These are phyloP conservation scores for Cyclotella baltica DNA, from an alignment of 108 stramenopile genomes.

Conservation along the genomic window DNA sequence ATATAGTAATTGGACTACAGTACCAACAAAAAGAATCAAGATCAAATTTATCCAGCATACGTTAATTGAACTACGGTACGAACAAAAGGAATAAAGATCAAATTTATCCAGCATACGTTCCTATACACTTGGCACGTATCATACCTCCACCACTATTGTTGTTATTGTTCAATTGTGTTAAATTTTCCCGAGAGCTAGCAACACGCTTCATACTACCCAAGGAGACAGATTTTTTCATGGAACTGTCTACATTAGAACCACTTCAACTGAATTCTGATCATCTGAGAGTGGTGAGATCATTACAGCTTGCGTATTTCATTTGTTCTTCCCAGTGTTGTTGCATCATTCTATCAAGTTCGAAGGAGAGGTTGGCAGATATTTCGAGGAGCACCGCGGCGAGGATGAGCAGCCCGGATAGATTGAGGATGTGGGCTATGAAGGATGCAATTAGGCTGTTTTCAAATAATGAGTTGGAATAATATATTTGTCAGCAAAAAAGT, in stretches of 20 bases:
- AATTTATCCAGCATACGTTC: no score
- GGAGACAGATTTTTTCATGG: slow-evolving; percentile 74
- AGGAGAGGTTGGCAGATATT: slow-evolving; percentile 76
- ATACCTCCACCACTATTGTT: slow-evolving; percentile 30
- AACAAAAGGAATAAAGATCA: no score
- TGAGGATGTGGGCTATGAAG: slow-evolving; percentile 68
- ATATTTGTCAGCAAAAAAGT: background rate
- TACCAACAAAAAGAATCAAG: no score
- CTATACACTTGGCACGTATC: slow-evolving; percentile 41
- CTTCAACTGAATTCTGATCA: slow-evolving; percentile 31
- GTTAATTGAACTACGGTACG: no score
- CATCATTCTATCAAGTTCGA: slow-evolving; percentile 89
- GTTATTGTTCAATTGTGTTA: slow-evolving; percentile 43
- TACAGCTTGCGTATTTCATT: slow-evolving; percentile 60
- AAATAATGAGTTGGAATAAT: slow-evolving; percentile 9
- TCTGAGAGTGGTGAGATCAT: slow-evolving; percentile 70
- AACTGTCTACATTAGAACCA: slow-evolving; percentile 38
- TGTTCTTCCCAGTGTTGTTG: slow-evolving; percentile 90
- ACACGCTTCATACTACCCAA: slow-evolving; percentile 87
- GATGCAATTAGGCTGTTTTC: slow-evolving; percentile 71
- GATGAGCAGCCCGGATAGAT: slow-evolving; percentile 76
- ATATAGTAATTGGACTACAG: no score
- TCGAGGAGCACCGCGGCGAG: slow-evolving; percentile 79
- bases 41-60: no score
- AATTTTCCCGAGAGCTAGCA: slow-evolving; percentile 68